Evolutionary conservation across 73 alveolate species (phyloP).

Genomic region (Paramecium primaurelia): DNA sequence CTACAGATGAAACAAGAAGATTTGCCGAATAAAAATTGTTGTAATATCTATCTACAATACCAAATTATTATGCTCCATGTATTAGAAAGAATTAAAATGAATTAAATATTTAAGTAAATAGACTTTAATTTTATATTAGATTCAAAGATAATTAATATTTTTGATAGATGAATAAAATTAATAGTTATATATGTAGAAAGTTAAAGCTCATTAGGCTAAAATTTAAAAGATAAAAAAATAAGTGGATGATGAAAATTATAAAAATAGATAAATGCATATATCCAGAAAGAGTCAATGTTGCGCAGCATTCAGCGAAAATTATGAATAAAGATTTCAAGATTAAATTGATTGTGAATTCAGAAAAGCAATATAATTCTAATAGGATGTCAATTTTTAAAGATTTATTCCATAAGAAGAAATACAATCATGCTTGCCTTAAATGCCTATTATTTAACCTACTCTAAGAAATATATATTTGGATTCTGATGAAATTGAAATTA

Average conservation of each 20-base stretch:
- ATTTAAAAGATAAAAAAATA: background rate
- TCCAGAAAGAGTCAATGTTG: background rate
- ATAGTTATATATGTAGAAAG: background rate
- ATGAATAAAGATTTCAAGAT: background rate
- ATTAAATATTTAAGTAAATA: background rate
- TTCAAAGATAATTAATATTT: background rate
- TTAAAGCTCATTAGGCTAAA: background rate
- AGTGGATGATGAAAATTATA: background rate
- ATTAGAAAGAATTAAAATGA: background rate
- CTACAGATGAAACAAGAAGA: background rate
- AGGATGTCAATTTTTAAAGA: background rate
- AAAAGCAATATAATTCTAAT: background rate
- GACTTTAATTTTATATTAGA: background rate
- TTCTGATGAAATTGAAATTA: background rate
- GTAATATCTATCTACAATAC: background rate
- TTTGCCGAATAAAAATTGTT: background rate
- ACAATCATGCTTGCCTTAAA: background rate
- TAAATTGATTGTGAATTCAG: background rate
- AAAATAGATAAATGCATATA: background rate
- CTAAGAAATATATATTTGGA: background rate
- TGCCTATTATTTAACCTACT: background rate
- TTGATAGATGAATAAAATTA: background rate
- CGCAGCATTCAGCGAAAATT: conserved; percentile 28
- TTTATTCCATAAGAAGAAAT: background rate
- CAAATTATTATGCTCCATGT: conserved; percentile 36